Evolutionary conservation across 495 filamentous ascomycete species (phyloP).

Genomic region (Hypoxylon intermedium): DNA sequence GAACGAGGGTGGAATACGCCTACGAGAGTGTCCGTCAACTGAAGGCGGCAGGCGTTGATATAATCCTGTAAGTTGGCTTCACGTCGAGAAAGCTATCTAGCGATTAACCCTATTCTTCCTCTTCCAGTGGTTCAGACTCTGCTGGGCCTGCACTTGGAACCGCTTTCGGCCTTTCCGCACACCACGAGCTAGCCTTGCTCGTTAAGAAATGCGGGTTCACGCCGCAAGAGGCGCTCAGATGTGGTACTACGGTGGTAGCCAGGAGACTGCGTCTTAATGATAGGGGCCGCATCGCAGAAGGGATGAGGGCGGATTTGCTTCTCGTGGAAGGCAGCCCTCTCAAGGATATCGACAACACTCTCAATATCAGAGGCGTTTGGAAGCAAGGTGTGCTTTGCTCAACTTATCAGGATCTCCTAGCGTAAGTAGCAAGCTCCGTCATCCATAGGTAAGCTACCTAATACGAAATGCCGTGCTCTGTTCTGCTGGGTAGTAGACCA

Average conservation of each 20-base stretch:
- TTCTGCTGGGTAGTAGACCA: no score
- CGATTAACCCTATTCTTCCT: not conserved
- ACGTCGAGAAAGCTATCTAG: not conserved
- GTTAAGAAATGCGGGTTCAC: slow-evolving; percentile 32
- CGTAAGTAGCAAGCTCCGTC: not conserved
- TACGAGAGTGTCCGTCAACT: slow-evolving; percentile 25
- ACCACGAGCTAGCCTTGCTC: slow-evolving; percentile 21
- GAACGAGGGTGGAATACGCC: slow-evolving; percentile 18
- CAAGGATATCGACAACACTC: slow-evolving; percentile 37
- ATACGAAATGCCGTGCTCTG: no score
- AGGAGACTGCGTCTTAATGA: slow-evolving; percentile 37
- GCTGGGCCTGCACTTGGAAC: slow-evolving; percentile 25
- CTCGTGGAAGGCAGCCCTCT: slow-evolving; percentile 45
- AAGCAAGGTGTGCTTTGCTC: slow-evolving; percentile 24
- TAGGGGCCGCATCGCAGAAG: slow-evolving; percentile 41
- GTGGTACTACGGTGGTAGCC: slow-evolving; percentile 40
- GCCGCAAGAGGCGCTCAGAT: slow-evolving; percentile 40
- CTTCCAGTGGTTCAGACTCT: slow-evolving; percentile 26
- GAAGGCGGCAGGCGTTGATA: slow-evolving; percentile 22
- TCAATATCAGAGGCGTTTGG: slow-evolving; percentile 27
- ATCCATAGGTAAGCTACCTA: no score
- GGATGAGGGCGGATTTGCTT: slow-evolving; percentile 44
- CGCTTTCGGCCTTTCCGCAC: slow-evolving; percentile 19
- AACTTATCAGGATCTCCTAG: slow-evolving; percentile 1
- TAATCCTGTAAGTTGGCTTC: slow-evolving; percentile 15